Base-by-base conservation (phyloP, 768 basidiomycete genomes). In the Inosperma sp. region DNA sequence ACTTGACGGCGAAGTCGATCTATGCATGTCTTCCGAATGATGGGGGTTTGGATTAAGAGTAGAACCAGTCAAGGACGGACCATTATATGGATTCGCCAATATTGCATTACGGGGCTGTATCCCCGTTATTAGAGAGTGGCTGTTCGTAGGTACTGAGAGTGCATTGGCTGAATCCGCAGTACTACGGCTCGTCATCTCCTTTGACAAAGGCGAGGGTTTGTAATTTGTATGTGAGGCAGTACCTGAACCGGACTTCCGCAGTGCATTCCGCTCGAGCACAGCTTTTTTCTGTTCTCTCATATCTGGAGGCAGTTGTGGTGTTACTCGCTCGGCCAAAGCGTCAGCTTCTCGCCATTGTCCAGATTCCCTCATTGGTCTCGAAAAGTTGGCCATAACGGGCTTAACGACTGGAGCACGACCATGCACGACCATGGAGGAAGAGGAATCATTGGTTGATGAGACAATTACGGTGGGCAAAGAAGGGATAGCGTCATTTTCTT, bases 221-320 rank as follows among this genome's bases (percentile, higher is more conserved):
- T 33, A 45, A 36, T 36, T 21, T 8, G 43, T 19, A 21, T 30
- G 5, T 7, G 41, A 12, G 26, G 43, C 3, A 19, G 29, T 46
- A 25, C 7, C 30, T 25, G 16, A 34, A 8, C 16, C 5, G 25
- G 34, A 26, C 35, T 30, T 39, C 48, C 73, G 67, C 46, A 62
- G 71, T 26, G 76, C 68, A 65, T 86, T 86, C 37, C 87, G 75
- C 64, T 83, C 78, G 43, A 88, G 67, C 7, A 80, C 78, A 43
- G 67, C 69, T 33, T 68, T 64, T 58, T 78, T 79, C 54, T 71
- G 72, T 49, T 76, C 73, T 40, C 72, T 68, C 54, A 68, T 69
- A 52, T 71, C 65, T 6, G 62, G 58, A 16, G 67, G 68, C 34
- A 62, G 59, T 55, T 64, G 63, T 27, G 63, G 63, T 23, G 48